Evolutionary conservation across 2,329 filamentous ascomycete genomes (phyloP), one percentile per base, ranked within the genome.

Genomic region (Gnomoniopsis sp.): DNA sequence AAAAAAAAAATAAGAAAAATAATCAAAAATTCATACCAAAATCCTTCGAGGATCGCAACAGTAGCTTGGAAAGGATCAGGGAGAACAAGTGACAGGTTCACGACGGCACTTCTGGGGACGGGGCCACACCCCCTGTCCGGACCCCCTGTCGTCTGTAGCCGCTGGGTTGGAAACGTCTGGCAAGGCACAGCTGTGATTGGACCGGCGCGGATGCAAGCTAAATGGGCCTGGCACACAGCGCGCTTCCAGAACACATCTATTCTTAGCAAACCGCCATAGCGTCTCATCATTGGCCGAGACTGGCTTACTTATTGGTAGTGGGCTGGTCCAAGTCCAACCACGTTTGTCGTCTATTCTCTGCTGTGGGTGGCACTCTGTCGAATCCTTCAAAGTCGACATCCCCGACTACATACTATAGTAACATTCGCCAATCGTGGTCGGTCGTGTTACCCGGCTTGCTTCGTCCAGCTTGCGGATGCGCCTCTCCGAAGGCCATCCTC

Each of bases 141-240:
- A 30, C 53, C 53, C 53, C 53, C n/a, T 15, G 30, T 41, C 41
- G 47, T 47, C 53, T 57, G 53, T 61, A 61, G 59, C 59, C 59
- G 59, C 59, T 55, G 59, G 52, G 59, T 55, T 55, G 59, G 59
- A 38, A 55, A 61, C 47, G 36, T 38, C 49, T 33, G 55, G 49
- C 30, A 41, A 34, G n/a, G 8, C 41, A 12, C 23, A 26, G n/a
- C 15, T 55, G 22, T 58, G 55, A 61, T 61, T 61, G 59, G 59
- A 33, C 55, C 22, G 43, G 30, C 41, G 41, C 23, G 52, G 23
- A 33, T 59, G 55, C 44, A 58, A 52, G 33, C 51, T 61, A 53
- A 30, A 49, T 51, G 38, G 59, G 30, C 59, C 59, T 23, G 53
- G 55, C 59, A 58, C 55, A 53, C 55, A 58, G 59, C 59, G 59